Conservation (phyloP, 176 grass and related monocot genomes). For the Panicum miliaceum region DNA sequence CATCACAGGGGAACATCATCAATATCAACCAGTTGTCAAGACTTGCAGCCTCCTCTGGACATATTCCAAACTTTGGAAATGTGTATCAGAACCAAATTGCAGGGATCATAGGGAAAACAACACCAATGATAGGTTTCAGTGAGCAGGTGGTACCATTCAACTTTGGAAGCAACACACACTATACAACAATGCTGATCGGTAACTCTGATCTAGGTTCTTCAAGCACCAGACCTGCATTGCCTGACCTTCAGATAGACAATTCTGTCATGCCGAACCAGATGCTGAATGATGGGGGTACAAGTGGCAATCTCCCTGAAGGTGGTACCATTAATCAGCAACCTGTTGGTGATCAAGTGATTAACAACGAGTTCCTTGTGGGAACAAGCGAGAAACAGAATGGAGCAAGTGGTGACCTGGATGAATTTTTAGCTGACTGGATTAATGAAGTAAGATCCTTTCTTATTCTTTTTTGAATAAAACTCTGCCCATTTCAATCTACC, state of each 20-base stretch:
- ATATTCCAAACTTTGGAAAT: not conserved
- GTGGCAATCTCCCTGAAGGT: constrained; percentile 8
- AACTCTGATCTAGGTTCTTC: constrained; percentile 6
- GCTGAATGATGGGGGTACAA: constrained; percentile 7
- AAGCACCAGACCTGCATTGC: not conserved
- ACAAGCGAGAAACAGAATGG: not conserved
- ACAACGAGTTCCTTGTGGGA: constrained; percentile 7
- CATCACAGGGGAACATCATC: not conserved
- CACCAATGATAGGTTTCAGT: not conserved
- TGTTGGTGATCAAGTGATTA: constrained; percentile 2
- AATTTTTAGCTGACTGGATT: not conserved
- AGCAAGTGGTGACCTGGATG: not conserved
- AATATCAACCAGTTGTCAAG: not conserved
- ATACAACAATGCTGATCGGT: not conserved
- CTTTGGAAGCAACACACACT: constrained; percentile 14
- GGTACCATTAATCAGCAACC: constrained; percentile 4
- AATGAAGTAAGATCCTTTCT: constrained; percentile 34
- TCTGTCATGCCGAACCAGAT: not conserved
- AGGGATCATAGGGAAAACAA: not conserved
- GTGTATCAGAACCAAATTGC: constrained; percentile 9
- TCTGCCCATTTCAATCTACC: not conserved
- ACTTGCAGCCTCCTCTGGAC: not conserved
- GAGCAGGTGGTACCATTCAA: constrained; percentile 11
- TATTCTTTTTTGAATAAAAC: not conserved
- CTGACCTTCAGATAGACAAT: constrained; percentile 10